phyloP scores from a whole-genome alignment of 768 basidiomycete genomes.

The Basidioascus undulatus region DNA sequence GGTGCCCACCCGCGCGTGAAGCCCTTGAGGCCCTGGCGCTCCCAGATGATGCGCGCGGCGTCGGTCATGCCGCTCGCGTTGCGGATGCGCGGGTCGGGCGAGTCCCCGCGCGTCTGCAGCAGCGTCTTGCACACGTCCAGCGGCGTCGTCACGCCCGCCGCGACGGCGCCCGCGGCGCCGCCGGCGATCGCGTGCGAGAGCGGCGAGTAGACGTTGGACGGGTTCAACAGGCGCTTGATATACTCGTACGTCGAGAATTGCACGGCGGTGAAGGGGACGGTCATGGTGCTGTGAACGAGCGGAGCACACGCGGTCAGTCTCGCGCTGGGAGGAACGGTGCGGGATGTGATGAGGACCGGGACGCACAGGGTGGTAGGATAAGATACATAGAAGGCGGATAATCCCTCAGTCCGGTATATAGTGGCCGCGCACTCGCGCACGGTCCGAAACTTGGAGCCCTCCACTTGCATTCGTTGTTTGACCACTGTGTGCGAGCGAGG shows the following conservation, averaged over 20 bases:
- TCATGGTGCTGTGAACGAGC: constrained; percentile 61
- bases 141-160: constrained; percentile 86
- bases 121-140: constrained; percentile 95
- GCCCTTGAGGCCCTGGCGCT: constrained; percentile 58
- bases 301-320: too few relatives aligned
- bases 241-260: constrained; percentile 95
- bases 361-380: constrained; percentile 70
- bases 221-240: constrained; percentile 64
- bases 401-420: constrained; percentile 64
- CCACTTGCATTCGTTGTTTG: constrained; percentile 98
- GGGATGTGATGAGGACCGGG: too few relatives aligned
- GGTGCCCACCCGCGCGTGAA: constrained; percentile 73
- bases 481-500: constrained; percentile 38
- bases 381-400: constrained; percentile 85
- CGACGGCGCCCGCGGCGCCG: constrained; percentile 75
- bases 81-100: constrained; percentile 62
- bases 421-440: constrained; percentile 63
- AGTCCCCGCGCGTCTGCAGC: constrained; percentile 79
- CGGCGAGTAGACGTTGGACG: constrained; percentile 71
- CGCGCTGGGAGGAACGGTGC: too few relatives aligned
- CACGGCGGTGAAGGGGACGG: constrained; percentile 92
- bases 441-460: constrained; percentile 72
- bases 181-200: constrained; percentile 75
- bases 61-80: constrained; percentile 60
- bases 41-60: constrained; percentile 71